These are phyloP conservation scores for Capsella rubella DNA, from an alignment of 441 rosid genomes.

Conservation along the genomic window DNA sequence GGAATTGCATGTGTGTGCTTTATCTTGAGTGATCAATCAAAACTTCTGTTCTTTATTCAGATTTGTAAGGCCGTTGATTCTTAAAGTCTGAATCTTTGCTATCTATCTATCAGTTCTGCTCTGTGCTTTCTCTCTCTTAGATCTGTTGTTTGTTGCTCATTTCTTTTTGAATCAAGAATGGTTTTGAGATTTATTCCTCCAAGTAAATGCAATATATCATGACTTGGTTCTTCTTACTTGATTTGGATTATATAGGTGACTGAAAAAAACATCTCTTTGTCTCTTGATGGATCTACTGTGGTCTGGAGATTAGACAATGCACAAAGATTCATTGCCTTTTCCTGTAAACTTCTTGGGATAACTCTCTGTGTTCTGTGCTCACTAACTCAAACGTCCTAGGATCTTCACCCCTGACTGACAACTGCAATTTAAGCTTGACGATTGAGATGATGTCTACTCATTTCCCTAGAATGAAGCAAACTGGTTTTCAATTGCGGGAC, in stretches of 20 bases:
- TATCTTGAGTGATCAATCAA: constrained; percentile 5
- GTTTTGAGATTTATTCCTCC: constrained; percentile 1
- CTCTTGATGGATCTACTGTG: constrained; percentile 21
- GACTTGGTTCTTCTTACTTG: neutral
- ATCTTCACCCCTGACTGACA: constrained; percentile 31
- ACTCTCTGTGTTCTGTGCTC: constrained; percentile 6
- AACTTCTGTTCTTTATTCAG: neutral
- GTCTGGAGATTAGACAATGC: constrained; percentile 35
- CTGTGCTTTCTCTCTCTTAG: constrained; percentile 5
- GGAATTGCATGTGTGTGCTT: constrained; percentile 35
- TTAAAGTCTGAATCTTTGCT: constrained; percentile 26
- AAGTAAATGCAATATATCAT: constrained; percentile 8
- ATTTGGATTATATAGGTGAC: constrained; percentile 10
- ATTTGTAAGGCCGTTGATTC: neutral
- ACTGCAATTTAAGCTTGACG: constrained; percentile 48
- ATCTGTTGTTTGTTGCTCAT: constrained; percentile 33
- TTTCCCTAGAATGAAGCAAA: constrained; percentile 50
- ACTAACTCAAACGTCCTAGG: constrained; percentile 34
- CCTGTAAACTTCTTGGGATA: constrained; percentile 31
- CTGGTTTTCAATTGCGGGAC: constrained; percentile 47
- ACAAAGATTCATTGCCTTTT: constrained; percentile 20
- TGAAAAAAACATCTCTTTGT: neutral
- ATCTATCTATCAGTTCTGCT: constrained; percentile 10
- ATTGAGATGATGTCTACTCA: constrained; percentile 50
- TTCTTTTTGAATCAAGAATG: constrained; percentile 22